Evolutionary conservation across 352 stramenopile genomes (phyloP).

Genomic region (Phytophthora sp.): DNA sequence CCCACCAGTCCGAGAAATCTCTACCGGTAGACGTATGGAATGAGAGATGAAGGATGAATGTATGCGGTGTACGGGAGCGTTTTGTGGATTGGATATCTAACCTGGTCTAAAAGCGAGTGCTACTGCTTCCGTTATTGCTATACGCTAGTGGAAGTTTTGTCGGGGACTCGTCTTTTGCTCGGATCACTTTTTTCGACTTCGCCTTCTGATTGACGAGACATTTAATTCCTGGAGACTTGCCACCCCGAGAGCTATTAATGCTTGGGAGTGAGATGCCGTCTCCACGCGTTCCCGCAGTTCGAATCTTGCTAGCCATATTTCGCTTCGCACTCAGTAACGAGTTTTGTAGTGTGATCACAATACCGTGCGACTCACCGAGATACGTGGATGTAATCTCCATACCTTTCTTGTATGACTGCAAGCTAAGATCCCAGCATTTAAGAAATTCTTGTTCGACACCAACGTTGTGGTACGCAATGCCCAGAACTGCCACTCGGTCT

Average conservation of each 20-base stretch:
- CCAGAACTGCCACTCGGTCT: conserved; percentile 92
- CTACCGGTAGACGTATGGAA: background rate
- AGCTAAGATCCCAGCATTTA: conserved; percentile 90
- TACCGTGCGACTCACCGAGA: conserved; percentile 90
- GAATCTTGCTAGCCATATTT: conserved; percentile 54
- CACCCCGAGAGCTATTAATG: conserved; percentile 32
- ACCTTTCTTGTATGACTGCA: conserved; percentile 93
- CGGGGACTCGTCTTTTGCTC: conserved; percentile 28
- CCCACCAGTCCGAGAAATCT: background rate
- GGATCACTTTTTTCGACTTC: conserved; percentile 37
- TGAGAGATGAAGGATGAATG: background rate
- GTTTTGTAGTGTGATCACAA: conserved; percentile 92
- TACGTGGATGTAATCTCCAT: conserved; percentile 87
- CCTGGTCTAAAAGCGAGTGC: conserved; percentile 17
- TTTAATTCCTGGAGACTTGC: conserved; percentile 42
- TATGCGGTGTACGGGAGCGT: background rate
- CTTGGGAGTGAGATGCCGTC: conserved; percentile 60
- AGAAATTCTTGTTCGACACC: conserved; percentile 96
- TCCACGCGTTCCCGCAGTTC: conserved; percentile 49
- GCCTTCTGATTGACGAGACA: conserved; percentile 44
- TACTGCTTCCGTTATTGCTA: conserved; percentile 31
- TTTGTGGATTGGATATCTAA: conserved; percentile 10
- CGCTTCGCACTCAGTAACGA: conserved; percentile 83
- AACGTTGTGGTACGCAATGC: conserved; percentile 96
- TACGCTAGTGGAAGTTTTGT: conserved; percentile 29